Evolutionary conservation across 768 basidiomycete genomes (phyloP).

Genomic region (Neoboletus magnificus): DNA sequence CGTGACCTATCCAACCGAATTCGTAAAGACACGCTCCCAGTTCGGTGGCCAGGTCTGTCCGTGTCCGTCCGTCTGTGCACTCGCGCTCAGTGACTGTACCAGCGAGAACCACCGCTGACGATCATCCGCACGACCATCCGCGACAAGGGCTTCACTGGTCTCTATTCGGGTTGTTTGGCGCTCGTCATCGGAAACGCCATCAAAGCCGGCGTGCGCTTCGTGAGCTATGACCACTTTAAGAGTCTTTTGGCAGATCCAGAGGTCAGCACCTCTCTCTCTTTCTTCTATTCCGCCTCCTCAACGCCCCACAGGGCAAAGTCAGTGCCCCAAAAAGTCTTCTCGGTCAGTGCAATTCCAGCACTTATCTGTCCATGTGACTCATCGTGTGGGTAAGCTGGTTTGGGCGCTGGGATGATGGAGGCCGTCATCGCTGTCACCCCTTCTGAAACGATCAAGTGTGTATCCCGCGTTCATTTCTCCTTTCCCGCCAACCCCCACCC

Average conservation of each 20-base stretch:
- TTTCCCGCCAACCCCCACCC: not conserved
- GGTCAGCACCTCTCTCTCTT: constrained; percentile 40
- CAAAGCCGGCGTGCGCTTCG: constrained; percentile 95
- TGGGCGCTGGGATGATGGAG: constrained; percentile 89
- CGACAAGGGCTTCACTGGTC: constrained; percentile 71
- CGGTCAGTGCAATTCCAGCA: constrained; percentile 41
- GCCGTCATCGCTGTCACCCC: constrained; percentile 95
- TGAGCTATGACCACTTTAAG: constrained; percentile 94
- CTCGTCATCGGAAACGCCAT: constrained; percentile 86
- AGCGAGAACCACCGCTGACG: constrained; percentile 67
- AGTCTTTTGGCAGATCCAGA: constrained; percentile 73
- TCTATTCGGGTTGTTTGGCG: constrained; percentile 93
- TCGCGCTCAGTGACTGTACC: not conserved
- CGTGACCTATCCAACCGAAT: constrained; percentile 87
- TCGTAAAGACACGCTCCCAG: constrained; percentile 91
- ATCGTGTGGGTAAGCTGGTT: constrained; percentile 49
- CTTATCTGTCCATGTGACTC: constrained; percentile 4
- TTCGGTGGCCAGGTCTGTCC: constrained; percentile 70
- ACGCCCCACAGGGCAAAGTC: constrained; percentile 74
- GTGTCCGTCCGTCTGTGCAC: not conserved
- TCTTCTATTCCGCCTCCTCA: not conserved
- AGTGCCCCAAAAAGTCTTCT: constrained; percentile 80
- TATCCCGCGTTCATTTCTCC: not conserved
- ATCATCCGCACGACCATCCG: constrained; percentile 74
- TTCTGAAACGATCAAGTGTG: constrained; percentile 97